phyloP scores from a whole-genome alignment of 2,329 filamentous ascomycete species.

The Leptographium galeiforme region DNA sequence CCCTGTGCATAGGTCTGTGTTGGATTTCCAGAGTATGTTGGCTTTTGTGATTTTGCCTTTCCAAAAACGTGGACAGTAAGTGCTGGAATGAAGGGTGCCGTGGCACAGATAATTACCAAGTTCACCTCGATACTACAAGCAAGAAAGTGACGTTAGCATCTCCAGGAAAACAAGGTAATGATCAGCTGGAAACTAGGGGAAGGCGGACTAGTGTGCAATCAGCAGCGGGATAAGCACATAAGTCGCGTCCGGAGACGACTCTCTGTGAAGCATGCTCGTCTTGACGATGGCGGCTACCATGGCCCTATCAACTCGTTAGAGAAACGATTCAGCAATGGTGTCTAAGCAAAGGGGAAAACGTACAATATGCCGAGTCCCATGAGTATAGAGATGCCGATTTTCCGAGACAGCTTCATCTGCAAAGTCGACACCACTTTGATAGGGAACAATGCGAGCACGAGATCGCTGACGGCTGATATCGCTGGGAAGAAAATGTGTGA shows the following conservation, averaged over 20 bases:
- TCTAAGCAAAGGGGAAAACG: not conserved
- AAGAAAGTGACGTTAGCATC: not conserved
- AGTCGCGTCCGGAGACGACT: not conserved
- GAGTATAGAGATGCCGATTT: not conserved
- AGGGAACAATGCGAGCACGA: not conserved
- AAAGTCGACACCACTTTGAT: not conserved
- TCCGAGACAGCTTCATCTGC: not conserved
- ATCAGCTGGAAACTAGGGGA: not conserved
- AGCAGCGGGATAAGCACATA: not conserved
- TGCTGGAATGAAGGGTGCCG: not conserved
- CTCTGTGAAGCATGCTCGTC: constrained; percentile 1
- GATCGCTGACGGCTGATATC: not conserved
- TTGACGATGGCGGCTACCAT: not conserved
- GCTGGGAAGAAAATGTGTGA: not conserved
- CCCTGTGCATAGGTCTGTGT: not conserved
- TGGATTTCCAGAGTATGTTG: not conserved
- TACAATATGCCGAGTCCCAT: not conserved
- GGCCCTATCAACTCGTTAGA: not conserved
- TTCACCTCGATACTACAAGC: not conserved
- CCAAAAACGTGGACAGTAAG: not conserved
- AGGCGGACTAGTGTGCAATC: not conserved
- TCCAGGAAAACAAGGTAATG: not conserved
- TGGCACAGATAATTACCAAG: not conserved
- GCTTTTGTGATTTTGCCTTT: not conserved
- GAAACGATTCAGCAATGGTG: not conserved